phyloP scores from a whole-genome alignment of 2,329 filamentous ascomycete genomes.

The Rhynchosporium graminicola region DNA sequence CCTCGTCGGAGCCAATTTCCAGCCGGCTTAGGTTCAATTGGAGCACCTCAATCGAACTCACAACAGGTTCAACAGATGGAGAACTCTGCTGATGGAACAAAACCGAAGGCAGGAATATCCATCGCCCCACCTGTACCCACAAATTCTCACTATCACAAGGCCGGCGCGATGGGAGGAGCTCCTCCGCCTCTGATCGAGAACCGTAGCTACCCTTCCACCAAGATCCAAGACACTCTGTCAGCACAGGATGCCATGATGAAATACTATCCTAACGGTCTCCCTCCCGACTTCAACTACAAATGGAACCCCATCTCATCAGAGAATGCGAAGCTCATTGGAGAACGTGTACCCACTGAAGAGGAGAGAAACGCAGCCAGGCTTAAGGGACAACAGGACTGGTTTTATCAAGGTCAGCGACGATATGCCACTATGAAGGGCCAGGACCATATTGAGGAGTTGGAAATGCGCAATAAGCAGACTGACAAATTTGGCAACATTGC shows the following conservation, averaged over 20 bases:
- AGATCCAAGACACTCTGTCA: conserved; percentile 36
- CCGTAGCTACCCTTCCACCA: conserved; percentile 16
- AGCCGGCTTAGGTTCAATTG: not conserved
- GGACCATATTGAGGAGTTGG: conserved; percentile 24
- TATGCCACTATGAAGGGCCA: conserved; percentile 33
- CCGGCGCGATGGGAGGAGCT: conserved; percentile 4
- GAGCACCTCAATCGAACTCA: not conserved
- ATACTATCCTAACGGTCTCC: conserved; percentile 38
- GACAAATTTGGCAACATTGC: conserved; percentile 27
- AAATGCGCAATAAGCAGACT: not conserved
- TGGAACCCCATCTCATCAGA: conserved; percentile 25
- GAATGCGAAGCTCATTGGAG: conserved; percentile 23
- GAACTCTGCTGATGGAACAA: not conserved
- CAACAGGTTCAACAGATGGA: not conserved
- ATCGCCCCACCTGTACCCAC: not conserved
- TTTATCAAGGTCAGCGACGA: conserved; percentile 37
- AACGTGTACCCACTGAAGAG: conserved; percentile 13
- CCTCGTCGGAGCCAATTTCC: conserved; percentile 37
- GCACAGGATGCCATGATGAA: conserved; percentile 24
- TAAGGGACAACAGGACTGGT: conserved; percentile 33
- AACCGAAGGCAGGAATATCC: not conserved
- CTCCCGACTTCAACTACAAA: conserved; percentile 30
- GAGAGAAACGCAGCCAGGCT: conserved; percentile 21
- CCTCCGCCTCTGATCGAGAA: conserved; percentile 6
- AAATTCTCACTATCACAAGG: not conserved